phyloP scores from a whole-genome alignment of 345 rosid species.

The Jatropha curcas region DNA sequence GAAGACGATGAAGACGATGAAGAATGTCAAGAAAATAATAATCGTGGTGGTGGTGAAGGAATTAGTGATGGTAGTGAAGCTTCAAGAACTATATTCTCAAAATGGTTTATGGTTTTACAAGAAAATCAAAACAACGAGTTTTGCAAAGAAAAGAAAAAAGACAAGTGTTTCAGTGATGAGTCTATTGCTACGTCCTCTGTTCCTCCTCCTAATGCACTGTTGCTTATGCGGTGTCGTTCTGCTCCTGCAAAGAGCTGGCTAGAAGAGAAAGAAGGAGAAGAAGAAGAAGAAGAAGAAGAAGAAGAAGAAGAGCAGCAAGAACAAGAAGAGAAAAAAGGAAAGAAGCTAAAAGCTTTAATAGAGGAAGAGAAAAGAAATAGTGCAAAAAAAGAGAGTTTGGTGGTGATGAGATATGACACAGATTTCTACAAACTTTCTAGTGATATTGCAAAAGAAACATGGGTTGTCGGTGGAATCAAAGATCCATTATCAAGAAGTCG shows the following conservation, averaged over 20 bases:
- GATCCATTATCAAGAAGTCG: conserved; percentile 64
- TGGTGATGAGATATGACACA: conserved; percentile 55
- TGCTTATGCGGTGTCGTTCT: conserved; percentile 81
- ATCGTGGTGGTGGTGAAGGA: conserved; percentile 9
- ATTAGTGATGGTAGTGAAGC: conserved; percentile 21
- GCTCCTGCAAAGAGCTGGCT: conserved; percentile 70
- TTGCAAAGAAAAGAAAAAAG: conserved; percentile 24
- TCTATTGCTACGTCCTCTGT: conserved; percentile 32
- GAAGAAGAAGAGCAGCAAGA: conserved; percentile 27
- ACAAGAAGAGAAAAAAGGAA: conserved; percentile 20
- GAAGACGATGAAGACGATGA: conserved; percentile 49
- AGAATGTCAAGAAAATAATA: conserved; percentile 20
- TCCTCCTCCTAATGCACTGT: conserved; percentile 79
- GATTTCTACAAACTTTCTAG: conserved; percentile 61
- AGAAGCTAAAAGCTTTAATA: conserved; percentile 48
- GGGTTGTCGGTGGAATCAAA: conserved; percentile 68
- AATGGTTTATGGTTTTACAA: conserved; percentile 77
- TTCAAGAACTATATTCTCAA: conserved; percentile 64
- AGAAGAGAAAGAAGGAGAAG: conserved; percentile 36
- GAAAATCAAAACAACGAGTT: conserved; percentile 43
- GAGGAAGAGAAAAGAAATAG: conserved; percentile 56
- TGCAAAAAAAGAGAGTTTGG: conserved; percentile 36
- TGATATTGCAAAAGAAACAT: conserved; percentile 76
- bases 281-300: conserved; percentile 19
- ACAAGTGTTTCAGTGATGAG: conserved; percentile 6